Evolutionary conservation across 768 basidiomycete species (phyloP), one percentile per base, ranked within the genome.

Genomic region (Boletus subparvulus): DNA sequence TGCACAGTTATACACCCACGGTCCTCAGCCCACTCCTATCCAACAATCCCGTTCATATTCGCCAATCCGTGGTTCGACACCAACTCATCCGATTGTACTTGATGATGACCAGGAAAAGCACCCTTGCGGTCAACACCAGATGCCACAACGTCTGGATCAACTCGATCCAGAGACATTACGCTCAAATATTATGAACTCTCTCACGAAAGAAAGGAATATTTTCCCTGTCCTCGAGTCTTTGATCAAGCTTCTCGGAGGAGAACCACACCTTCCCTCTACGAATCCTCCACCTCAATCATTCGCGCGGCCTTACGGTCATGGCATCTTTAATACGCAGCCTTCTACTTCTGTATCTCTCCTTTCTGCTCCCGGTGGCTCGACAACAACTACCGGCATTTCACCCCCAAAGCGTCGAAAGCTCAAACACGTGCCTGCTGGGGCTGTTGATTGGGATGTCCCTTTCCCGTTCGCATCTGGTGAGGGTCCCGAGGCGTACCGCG

Each of bases 381-480:
- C 47, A 30, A 36, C 47, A 35, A 44, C 46, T 13, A 17, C 41
- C 28, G 17, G n/a, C 30, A 13, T 43, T 19, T 67, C 77, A 9
- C 64, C 77, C 7, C 46, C 63, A 19, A 91, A 89, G 71, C 84
- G 82, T 58, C 80, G 88, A 30, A 88, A 81, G 61, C 74, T 91
- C 14, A 77, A 76, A 54, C 73, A 75, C 10, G 88, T 92, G 14
- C 90, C 90, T 35, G 90, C 90, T 21, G 90, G 90, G 12, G 90
- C 90, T 2, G 78, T 70, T 2, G 88, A 91, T 65, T 92, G 90
- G 90, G 88, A 91, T 61, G 81, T 92, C 0, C 90, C 90, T 0
- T 92, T 85, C 68, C 90, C 90, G 7, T 92, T 92, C 60, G 67
- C 71, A 69, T 40, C 78, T 47, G 90, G 88, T 30, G 86, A 92